Evolutionary conservation across 495 filamentous ascomycete genomes (phyloP).

Genomic region (Hyaloscypha bicolor): DNA sequence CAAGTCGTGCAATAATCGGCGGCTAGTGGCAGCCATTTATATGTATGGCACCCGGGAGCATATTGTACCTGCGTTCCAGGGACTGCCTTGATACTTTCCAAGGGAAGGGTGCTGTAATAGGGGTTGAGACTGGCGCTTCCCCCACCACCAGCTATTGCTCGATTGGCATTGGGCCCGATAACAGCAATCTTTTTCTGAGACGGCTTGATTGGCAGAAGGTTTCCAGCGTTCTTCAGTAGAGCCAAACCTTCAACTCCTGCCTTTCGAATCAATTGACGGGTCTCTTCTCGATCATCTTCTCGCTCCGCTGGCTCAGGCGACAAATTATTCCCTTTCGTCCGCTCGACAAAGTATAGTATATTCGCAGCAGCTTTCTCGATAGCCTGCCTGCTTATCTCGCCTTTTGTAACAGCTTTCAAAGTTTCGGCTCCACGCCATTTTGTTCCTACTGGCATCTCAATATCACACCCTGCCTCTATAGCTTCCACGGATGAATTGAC

Average conservation of each 20-base stretch:
- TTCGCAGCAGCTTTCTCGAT: constrained; percentile 60
- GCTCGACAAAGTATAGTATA: constrained; percentile 68
- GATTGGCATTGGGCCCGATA: constrained; percentile 82
- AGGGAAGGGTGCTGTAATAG: constrained; percentile 69
- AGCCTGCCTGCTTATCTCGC: constrained; percentile 52
- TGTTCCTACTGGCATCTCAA: constrained; percentile 77
- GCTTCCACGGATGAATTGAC: constrained; percentile 71
- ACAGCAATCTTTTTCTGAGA: constrained; percentile 65
- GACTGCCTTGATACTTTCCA: constrained; percentile 53
- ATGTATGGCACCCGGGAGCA: constrained; percentile 58
- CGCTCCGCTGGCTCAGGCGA: constrained; percentile 61
- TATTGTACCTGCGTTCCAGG: constrained; percentile 52
- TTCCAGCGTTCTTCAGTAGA: constrained; percentile 74
- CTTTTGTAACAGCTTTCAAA: constrained; percentile 61
- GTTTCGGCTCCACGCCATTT: constrained; percentile 72
- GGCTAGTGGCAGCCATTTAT: constrained; percentile 68
- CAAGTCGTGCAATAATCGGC: constrained; percentile 58
- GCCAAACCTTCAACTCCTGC: constrained; percentile 75
- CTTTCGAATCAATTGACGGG: constrained; percentile 66
- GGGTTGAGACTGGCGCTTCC: constrained; percentile 78
- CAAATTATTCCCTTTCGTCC: constrained; percentile 61
- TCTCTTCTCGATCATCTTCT: constrained; percentile 65
- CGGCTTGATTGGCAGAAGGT: constrained; percentile 66
- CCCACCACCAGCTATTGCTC: constrained; percentile 77
- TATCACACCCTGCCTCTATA: constrained; percentile 73